Evolutionary conservation across 352 stramenopile species (phyloP).

Genomic region (Phytopythium vexans): DNA sequence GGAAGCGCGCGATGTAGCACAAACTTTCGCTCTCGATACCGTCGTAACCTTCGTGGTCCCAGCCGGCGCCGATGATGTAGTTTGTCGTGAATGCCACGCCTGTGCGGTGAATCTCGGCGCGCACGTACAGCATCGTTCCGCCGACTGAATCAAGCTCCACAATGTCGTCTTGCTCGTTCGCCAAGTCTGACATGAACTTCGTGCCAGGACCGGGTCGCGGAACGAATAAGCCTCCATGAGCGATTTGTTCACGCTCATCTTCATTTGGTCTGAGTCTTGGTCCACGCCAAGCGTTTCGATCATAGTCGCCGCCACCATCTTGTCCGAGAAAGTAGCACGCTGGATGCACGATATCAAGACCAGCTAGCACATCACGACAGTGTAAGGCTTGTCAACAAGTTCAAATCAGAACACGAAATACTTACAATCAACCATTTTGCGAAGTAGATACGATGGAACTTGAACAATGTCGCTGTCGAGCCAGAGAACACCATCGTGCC

Average conservation of each 20-base stretch:
- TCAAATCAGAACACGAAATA: no score
- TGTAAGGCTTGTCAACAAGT: no score
- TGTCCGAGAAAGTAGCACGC: conserved; percentile 21
- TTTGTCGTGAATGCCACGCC: conserved; percentile 30
- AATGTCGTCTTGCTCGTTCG: no score
- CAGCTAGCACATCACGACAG: no score
- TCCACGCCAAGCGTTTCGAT: no score
- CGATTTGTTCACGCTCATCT: conserved; percentile 16
- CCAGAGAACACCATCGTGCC: conserved; percentile 41
- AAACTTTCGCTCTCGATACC: conserved; percentile 39
- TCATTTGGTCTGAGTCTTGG: conserved; percentile 23
- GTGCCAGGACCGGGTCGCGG: no score
- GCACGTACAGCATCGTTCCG: conserved; percentile 37
- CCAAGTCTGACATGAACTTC: no score
- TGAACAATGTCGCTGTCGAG: conserved; percentile 33
- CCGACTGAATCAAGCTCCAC: conserved; percentile 35
- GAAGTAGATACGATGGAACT: conserved; percentile 19
- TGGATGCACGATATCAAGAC: conserved; percentile 18
- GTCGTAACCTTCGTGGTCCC: conserved; percentile 29
- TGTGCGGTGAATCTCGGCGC: conserved; percentile 33
- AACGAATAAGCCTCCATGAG: conserved; percentile 1
- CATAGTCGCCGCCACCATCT: conserved; percentile 9
- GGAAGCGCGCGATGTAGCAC: conserved; percentile 31
- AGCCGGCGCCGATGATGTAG: conserved; percentile 31
- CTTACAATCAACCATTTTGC: conserved; percentile 35